Percentiles rank a stretch among this genome's conserved stretches.
Evolutionary conservation across 495 filamentous ascomycete genomes (phyloP).

Genomic region (Neurospora sp.): DNA sequence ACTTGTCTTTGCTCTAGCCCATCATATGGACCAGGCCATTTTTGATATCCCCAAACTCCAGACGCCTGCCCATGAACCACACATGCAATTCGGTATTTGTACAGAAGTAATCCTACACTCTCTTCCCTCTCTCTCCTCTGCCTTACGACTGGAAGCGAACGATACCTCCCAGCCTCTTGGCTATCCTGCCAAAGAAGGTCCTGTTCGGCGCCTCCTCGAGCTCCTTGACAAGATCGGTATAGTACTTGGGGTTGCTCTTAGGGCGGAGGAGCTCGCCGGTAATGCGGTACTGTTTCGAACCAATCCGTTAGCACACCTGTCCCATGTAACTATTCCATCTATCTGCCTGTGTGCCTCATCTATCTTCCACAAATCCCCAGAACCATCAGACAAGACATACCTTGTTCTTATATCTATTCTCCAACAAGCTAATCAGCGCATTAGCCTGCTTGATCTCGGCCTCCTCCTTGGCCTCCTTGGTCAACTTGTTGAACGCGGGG

Average conservation of each 20-base stretch:
- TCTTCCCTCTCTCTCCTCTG: no score
- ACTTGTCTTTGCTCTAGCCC: not conserved
- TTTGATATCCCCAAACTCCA: not conserved
- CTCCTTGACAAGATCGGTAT: constrained; percentile 60
- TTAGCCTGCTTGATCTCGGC: constrained; percentile 49
- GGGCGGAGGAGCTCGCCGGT: constrained; percentile 52
- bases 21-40: not conserved
- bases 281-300: constrained; percentile 48
- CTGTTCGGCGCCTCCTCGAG: constrained; percentile 60
- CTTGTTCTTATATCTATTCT: constrained; percentile 58
- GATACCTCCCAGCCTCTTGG: constrained; percentile 53
- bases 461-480: constrained; percentile 15
- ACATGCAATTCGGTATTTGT: constrained; percentile 2
- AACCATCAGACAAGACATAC: constrained; percentile 17
- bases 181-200: constrained; percentile 43
- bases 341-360: no score
- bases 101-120: constrained; percentile 3
- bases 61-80: not conserved
- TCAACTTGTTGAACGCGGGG: not conserved
- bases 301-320: not conserved
- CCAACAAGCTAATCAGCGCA: constrained; percentile 63
- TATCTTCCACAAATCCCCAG: no score
- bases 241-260: constrained; percentile 66
- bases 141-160: constrained; percentile 39
- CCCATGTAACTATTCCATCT: not conserved